Base-by-base conservation (phyloP, 305 asterid genomes). In the Rubia peregrina region DNA sequence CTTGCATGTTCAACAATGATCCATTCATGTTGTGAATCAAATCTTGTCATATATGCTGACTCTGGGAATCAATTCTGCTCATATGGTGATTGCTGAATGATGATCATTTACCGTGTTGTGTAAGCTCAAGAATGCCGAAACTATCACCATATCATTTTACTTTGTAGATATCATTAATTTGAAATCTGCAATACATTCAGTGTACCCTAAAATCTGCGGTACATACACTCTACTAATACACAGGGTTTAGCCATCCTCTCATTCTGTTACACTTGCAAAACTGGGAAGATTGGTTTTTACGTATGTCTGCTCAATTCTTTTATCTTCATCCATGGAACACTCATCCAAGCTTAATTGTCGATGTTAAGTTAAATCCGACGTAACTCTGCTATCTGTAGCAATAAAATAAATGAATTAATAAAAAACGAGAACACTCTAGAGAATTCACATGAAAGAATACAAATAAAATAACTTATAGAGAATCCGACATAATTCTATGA, bases 21-120 rank as follows among this genome's bases (percentile, higher is more conserved):
- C 67, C 17, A 16, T 38, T 53, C 38, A 36, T 6, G 17, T 66
- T 26, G 41, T 65, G 61, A 68, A 73, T 65, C n/a, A 60, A 59
- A 19, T 43, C 42, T 26, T 67, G 62, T 57, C 67, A 17, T 16
- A 19, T 19, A 19, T 69, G 66, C n/a, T n/a, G n/a, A n/a, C n/a
- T n/a, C n/a, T n/a, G n/a, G n/a, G n/a, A n/a, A n/a, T n/a, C 49
- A 22, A 24, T 64, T 55, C 21, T 66, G 12, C 67, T 42, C 11
- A 55, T 55, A n/a, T 55, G 26, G 12, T 22, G 42, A 36, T 17
- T 69, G 61, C 61, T 4, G 6, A 71, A 49, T 56, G 30, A 65
- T 55, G 30, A 26, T 56, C 24, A 56, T 56, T 2, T 41, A 30
- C 46, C 21, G 12, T 26, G 26, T 24, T 22, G 21, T 72, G 26